These are phyloP conservation scores for Cladochytrium replicatum DNA, from an alignment of 192 early-diverging fungal species.

Conservation along the genomic window DNA sequence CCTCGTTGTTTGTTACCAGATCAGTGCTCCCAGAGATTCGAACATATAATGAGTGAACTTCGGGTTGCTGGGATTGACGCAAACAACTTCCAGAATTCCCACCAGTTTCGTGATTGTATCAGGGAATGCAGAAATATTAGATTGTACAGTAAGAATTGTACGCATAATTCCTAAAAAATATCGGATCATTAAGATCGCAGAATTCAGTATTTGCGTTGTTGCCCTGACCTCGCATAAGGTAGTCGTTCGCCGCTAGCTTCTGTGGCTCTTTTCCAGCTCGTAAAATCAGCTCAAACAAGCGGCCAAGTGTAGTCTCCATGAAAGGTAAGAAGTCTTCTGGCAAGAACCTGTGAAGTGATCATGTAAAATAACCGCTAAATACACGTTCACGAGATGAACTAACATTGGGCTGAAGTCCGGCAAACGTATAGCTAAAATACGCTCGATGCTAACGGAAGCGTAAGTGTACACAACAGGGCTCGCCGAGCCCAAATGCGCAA, in stretches of 20 bases:
- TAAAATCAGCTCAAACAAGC: slow-evolving; percentile 70
- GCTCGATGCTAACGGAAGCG: slow-evolving; percentile 82
- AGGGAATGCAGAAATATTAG: too few species aligned
- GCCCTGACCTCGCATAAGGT: slow-evolving; percentile 85
- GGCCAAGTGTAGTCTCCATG: too few species aligned
- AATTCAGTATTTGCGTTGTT: too few species aligned
- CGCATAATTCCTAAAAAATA: too few species aligned
- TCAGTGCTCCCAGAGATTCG: slow-evolving; percentile 81
- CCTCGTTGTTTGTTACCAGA: too few species aligned
- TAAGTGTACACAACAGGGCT: slow-evolving; percentile 86
- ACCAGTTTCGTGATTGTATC: slow-evolving; percentile 68
- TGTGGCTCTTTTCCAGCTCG: slow-evolving; percentile 62
- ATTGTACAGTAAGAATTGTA: too few species aligned
- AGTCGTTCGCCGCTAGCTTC: slow-evolving; percentile 94
- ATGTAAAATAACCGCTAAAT: too few species aligned
- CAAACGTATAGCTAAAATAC: slow-evolving; percentile 81
- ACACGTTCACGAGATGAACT: too few species aligned
- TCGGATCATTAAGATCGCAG: too few species aligned
- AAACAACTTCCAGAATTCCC: slow-evolving; percentile 67
- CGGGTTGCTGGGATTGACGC: slow-evolving; percentile 94
- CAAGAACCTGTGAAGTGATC: too few species aligned
- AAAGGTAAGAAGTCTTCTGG: too few species aligned
- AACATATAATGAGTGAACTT: slow-evolving; percentile 97
- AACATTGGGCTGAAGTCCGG: too few species aligned
- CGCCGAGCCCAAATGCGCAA: slow-evolving; percentile 67